A percentile compares a stretch with the other conserved stretches of the same genome.
Evolutionary conservation across 345 rosid genomes (phyloP).

Genomic region (Eucalyptus cloeziana): DNA sequence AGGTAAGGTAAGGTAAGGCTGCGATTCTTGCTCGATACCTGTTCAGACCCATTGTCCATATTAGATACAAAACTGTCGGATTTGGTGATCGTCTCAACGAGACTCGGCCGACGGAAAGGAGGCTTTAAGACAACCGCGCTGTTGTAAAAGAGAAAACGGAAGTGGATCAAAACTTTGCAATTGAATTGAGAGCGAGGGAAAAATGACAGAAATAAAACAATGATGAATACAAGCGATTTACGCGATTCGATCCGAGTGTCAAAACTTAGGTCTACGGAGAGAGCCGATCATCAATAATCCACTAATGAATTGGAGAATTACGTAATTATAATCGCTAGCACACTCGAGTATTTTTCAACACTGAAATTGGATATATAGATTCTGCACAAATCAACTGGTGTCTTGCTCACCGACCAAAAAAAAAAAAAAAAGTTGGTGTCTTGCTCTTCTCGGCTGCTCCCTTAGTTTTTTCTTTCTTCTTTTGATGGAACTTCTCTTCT

Average conservation of each 20-base stretch:
- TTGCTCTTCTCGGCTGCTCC: not conserved
- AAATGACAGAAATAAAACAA: not conserved
- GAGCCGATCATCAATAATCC: not conserved
- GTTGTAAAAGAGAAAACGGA: not conserved
- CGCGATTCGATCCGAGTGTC: rapidly evolving
- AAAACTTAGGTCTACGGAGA: not conserved
- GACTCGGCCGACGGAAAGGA: not conserved
- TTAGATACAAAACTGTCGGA: not conserved
- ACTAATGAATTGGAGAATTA: not conserved
- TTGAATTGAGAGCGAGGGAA: not conserved
- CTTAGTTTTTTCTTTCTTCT: not conserved
- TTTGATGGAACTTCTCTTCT: not conserved
- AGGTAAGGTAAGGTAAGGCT: not conserved
- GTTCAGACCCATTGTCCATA: not conserved
- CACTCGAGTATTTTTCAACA: not conserved
- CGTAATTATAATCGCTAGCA: not conserved
- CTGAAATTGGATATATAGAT: no score
- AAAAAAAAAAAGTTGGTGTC: no score
- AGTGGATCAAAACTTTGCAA: not conserved
- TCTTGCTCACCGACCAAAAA: no score
- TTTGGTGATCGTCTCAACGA: not conserved
- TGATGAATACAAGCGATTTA: not conserved
- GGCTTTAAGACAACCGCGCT: not conserved
- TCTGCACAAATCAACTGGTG: not conserved
- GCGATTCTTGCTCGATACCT: not conserved